phyloP scores from a whole-genome alignment of 2,329 filamentous ascomycete species.

The Aspergillus fumigatus region DNA sequence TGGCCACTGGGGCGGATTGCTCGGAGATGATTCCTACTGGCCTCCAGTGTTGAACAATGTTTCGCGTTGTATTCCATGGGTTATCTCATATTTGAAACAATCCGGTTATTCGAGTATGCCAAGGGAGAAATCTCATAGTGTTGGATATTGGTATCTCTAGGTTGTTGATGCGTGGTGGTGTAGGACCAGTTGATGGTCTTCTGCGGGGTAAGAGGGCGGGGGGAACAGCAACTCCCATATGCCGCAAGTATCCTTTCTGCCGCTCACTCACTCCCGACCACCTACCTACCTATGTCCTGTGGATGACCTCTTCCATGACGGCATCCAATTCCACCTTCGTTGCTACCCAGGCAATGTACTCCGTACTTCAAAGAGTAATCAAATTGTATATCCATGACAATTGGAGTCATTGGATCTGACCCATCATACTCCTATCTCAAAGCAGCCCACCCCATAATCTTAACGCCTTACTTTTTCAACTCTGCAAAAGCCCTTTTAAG shows the following conservation, averaged over 20 bases:
- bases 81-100: background rate
- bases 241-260: background rate
- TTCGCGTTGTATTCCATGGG: background rate
- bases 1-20: background rate
- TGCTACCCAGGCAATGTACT: background rate
- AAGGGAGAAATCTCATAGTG: background rate
- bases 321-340: background rate
- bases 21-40: conserved; percentile 1
- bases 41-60: background rate
- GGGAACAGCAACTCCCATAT: background rate
- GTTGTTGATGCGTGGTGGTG: background rate
- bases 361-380: background rate
- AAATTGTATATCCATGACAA: background rate
- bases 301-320: background rate
- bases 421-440: background rate
- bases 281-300: too few species aligned
- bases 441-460: background rate
- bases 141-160: too few species aligned
- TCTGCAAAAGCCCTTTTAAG: background rate
- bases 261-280: too few species aligned
- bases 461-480: background rate
- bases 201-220: background rate
- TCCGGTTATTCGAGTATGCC: background rate
- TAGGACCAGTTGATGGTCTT: background rate
- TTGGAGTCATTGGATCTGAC: background rate